Evolutionary conservation across 148 eudicot genomes (phyloP).

Genomic region (Beta vulgaris): DNA sequence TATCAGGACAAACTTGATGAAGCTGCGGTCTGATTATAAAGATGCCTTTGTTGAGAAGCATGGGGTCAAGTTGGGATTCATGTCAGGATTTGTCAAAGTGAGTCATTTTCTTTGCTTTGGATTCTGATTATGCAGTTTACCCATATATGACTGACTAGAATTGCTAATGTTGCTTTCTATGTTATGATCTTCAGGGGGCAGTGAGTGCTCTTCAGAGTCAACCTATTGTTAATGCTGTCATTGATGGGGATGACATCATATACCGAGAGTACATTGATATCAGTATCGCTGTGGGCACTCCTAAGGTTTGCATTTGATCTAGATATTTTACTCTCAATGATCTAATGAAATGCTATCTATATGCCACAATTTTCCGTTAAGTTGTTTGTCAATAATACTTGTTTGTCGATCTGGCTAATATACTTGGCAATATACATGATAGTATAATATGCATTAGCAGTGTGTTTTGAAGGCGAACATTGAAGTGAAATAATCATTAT

Average conservation of each 20-base stretch:
- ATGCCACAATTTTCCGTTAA: neutral
- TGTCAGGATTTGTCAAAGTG: slow-evolving; percentile 97
- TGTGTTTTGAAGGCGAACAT: no score
- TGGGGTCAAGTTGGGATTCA: slow-evolving; percentile 92
- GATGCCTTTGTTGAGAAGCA: slow-evolving; percentile 94
- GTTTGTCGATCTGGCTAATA: neutral
- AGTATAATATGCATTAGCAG: neutral
- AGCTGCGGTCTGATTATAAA: slow-evolving; percentile 96
- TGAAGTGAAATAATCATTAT: no score
- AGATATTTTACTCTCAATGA: neutral
- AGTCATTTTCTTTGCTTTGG: slow-evolving; percentile 12
- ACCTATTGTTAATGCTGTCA: slow-evolving; percentile 89
- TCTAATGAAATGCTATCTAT: neutral
- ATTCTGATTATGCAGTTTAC: neutral
- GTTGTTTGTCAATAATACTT: slow-evolving; percentile 5
- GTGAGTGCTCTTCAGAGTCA: slow-evolving; percentile 86
- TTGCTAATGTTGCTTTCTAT: slow-evolving; percentile 1
- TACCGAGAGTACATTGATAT: slow-evolving; percentile 90
- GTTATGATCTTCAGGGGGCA: slow-evolving; percentile 57
- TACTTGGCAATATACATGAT: neutral
- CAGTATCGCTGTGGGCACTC: slow-evolving; percentile 97
- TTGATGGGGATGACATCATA: slow-evolving; percentile 95
- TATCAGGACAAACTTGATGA: slow-evolving; percentile 96
- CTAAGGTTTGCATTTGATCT: slow-evolving; percentile 55
- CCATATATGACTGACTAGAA: neutral